Percentiles rank a stretch among this genome's conserved stretches.
Conservation (phyloP, 2,329 filamentous ascomycete species). For the Nakataea oryzae region DNA sequence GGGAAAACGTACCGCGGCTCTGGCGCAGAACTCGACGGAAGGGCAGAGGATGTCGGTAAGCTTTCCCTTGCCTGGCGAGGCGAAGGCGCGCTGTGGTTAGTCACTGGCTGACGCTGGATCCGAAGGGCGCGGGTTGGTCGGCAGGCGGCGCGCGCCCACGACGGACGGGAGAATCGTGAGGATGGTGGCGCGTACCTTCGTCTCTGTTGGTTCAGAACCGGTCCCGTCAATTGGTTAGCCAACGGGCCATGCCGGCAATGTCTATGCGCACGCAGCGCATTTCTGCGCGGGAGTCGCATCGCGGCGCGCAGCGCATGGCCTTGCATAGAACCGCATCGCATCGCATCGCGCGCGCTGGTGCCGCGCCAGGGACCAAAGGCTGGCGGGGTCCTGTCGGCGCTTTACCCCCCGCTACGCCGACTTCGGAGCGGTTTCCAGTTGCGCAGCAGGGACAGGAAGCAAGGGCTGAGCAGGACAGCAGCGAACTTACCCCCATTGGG, state of each 20-base stretch:
- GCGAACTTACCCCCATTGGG: slow-evolving; percentile 43
- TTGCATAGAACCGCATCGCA: slow-evolving; percentile 9
- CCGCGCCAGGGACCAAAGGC: neutral
- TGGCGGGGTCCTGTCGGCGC: neutral
- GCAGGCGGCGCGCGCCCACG: neutral
- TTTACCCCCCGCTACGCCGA: slow-evolving; percentile 2
- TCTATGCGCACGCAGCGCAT: neutral
- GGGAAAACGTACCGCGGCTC: slow-evolving; percentile 31
- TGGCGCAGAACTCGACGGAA: slow-evolving; percentile 38
- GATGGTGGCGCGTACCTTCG: neutral
- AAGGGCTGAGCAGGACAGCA: slow-evolving; percentile 2
- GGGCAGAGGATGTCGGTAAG: slow-evolving; percentile 46
- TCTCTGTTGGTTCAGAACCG: neutral
- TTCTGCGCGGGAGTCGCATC: neutral
- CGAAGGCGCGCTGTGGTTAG: neutral
- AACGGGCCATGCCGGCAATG: neutral
- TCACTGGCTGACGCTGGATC: neutral
- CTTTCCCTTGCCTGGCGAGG: slow-evolving; percentile 36
- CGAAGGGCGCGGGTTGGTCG: neutral
- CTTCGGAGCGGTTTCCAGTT: neutral
- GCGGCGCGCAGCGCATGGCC: neutral
- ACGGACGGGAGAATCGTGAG: slow-evolving; percentile 17
- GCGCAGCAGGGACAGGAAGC: neutral
- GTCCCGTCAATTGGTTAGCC: neutral
- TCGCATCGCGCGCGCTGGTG: slow-evolving; percentile 16